Percentiles rank a stretch among this genome's conserved stretches.
Evolutionary conservation across 139 green algal species (phyloP).

Genomic region (Chlamydomonas sp.): DNA sequence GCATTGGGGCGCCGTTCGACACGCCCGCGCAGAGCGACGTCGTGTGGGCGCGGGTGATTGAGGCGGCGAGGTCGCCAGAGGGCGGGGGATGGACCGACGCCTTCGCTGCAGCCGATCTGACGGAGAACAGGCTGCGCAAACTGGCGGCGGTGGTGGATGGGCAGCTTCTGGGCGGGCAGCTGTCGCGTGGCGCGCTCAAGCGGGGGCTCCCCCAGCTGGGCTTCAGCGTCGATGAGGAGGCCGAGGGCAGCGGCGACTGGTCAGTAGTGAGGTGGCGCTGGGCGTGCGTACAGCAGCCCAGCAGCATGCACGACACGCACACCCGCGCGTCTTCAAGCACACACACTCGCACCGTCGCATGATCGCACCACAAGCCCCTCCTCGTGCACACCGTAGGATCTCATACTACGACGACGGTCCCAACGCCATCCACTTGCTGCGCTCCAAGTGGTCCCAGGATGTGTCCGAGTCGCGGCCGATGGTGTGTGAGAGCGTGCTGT

Average conservation of each 20-base stretch:
- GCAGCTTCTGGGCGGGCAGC: neutral
- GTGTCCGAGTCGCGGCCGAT: slow-evolving; percentile 1
- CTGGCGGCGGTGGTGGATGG: slow-evolving; percentile 3
- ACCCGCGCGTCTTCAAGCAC: too few relatives aligned
- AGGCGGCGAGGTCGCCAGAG: neutral
- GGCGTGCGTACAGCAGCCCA: neutral
- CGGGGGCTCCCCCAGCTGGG: neutral
- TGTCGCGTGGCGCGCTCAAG: neutral
- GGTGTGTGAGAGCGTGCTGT: slow-evolving; percentile 13
- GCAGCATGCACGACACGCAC: neutral
- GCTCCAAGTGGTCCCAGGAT: neutral
- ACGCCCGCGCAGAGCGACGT: neutral
- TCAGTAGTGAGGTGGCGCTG: neutral
- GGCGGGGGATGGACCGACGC: neutral
- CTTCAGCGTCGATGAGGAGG: neutral
- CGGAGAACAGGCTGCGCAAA: neutral
- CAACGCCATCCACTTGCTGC: neutral
- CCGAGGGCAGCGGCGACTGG: neutral
- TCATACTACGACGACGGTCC: slow-evolving; percentile 15
- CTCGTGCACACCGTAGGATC: slow-evolving; percentile 1
- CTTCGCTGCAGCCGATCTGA: neutral
- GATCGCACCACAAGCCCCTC: neutral
- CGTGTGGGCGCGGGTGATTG: slow-evolving; percentile 3
- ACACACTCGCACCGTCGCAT: too few relatives aligned
- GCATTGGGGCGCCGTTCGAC: neutral